These are phyloP conservation scores for Davidsoniella virescens DNA, from an alignment of 2,329 filamentous ascomycete species.

Conservation along the genomic window DNA sequence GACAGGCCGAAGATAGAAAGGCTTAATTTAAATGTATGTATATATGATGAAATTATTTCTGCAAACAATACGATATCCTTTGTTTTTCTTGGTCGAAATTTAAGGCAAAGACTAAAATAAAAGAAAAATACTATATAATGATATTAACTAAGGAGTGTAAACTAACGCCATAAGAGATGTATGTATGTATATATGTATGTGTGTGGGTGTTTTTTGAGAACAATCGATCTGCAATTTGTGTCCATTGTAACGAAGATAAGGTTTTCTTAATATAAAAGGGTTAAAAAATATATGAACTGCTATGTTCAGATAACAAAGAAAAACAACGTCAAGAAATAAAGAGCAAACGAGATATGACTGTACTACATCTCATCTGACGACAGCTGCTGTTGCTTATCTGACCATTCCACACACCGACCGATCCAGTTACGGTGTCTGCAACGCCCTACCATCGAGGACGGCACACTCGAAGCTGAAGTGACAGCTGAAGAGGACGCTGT, in stretches of 20 bases:
- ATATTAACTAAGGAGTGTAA: too few species aligned
- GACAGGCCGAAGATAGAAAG: not conserved
- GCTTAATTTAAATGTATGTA: not conserved
- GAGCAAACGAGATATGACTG: not conserved
- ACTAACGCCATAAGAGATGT: too few species aligned
- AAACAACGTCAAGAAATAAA: not conserved
- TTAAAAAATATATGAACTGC: not conserved
- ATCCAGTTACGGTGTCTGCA: conserved; percentile 27
- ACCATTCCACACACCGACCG: conserved; percentile 26
- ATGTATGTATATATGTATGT: too few species aligned
- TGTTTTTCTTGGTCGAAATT: too few species aligned
- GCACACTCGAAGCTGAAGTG: too few species aligned
- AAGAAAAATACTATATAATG: too few species aligned
- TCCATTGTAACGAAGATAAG: too few species aligned
- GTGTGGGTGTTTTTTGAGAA: too few species aligned
- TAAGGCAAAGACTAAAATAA: too few species aligned
- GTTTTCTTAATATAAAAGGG: too few species aligned
- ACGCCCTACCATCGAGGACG: conserved; percentile 15
- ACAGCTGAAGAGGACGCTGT: conserved; percentile 16
- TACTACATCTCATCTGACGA: conserved; percentile 21
- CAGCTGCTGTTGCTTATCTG: conserved; percentile 15
- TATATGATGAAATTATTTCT: not conserved
- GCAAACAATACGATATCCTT: too few species aligned
- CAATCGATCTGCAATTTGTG: too few species aligned
- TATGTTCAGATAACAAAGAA: not conserved